Base-by-base conservation (phyloP, 179 eudicot species). In the Beta macrorhiza region DNA sequence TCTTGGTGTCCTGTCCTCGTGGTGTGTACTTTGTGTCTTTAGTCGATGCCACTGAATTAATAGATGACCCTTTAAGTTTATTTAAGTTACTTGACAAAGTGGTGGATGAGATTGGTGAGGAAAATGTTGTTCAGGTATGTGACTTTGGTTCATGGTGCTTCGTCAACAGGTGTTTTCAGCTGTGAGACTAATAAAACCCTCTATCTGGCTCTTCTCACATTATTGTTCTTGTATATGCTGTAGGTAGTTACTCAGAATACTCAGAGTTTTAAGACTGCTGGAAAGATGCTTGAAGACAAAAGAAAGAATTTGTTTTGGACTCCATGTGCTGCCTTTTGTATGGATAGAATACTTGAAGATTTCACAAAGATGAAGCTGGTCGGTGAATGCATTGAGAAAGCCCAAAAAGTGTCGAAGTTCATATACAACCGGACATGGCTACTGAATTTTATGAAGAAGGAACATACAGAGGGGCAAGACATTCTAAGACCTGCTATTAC, bases 201-300 rank as follows among this genome's bases (percentile, higher is more conserved):
- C 14, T 44, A 32, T 51, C 74, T 22, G 22, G 29, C 13, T 55
- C 59, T 44, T 44, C 73, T 75, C 59, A 79, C 47, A 14, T 68
- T 22, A 32, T 45, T 59, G 19, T 42, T 25, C n/a, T 70, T 29
- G 62, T 77, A 42, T 79, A 78, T 72, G 73, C 17, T 86, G 84
- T 86, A 95, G 98, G 97, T 93, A 80, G 86, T 95, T 72, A 95
- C 99, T 32, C 91, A 91, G 79, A 89, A 88, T 83, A 89, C 95
- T 86, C 89, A 87, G 63, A 87, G 91, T 82, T 95, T 91, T 82
- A 90, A 88, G 85, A 87, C 90, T 87, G 99, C 98, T 78, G 99
- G 98, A 70, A 95, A 93, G 89, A 91, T 95, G 97, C 93, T 95
- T 80, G 98, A 95, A 90, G 98, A 93, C 49, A 95, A 90, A 85